Conservation (phyloP, 345 rosid species). For the Zanthoxylum bungeanum region DNA sequence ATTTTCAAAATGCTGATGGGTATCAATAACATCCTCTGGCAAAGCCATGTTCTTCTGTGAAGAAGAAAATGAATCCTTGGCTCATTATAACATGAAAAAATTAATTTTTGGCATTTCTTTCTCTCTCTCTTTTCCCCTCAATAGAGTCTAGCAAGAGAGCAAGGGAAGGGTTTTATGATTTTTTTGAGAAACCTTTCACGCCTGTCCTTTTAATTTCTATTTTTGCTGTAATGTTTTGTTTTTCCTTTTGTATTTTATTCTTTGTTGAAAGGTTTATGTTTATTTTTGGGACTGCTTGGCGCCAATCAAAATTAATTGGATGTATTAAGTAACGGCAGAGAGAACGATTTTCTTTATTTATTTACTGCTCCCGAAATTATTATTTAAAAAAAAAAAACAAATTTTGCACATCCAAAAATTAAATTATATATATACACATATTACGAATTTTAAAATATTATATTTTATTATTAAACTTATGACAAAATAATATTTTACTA, state of each 20-base stretch:
- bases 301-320: neutral
- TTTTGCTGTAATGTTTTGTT: neutral
- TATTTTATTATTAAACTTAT: too few species aligned
- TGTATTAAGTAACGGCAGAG: constrained; percentile 9
- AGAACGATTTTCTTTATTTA: neutral
- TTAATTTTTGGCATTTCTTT: constrained; percentile 9
- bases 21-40: constrained; percentile 36
- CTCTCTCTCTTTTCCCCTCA: constrained; percentile 14
- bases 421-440: too few species aligned
- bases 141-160: constrained; percentile 19
- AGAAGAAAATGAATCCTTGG: constrained; percentile 44
- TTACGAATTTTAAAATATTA: too few species aligned
- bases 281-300: constrained; percentile 11
- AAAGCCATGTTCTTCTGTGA: constrained; percentile 65
- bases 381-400: too few species aligned
- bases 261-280: neutral
- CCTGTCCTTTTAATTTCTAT: constrained; percentile 29
- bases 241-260: too few species aligned
- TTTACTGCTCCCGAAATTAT: too few species aligned
- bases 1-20: constrained; percentile 23
- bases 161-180: constrained; percentile 52
- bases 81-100: constrained; percentile 49
- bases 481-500: too few species aligned
- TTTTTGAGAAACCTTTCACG: constrained; percentile 42
- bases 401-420: too few species aligned